A percentile compares a stretch with the other conserved stretches of the same genome.
These are phyloP conservation scores for Cryptococcus maquisensis DNA, from an alignment of 1,284 basidiomycete genomes.

Conservation along the genomic window DNA sequence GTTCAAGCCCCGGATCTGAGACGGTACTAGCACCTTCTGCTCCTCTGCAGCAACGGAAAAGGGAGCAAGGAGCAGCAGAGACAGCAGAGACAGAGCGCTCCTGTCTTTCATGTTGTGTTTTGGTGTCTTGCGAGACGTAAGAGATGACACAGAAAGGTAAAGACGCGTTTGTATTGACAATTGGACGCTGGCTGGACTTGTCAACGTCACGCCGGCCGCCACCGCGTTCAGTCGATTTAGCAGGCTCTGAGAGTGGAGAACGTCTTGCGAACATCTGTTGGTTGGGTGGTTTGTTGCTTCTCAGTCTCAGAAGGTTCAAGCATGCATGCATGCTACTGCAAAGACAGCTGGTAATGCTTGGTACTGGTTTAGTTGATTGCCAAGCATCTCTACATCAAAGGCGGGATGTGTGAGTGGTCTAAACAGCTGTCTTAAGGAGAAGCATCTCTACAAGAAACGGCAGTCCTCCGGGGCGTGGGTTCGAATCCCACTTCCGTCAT, in stretches of 20 bases:
- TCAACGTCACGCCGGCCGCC: too few species aligned
- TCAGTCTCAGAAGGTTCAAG: too few species aligned
- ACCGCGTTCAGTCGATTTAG: too few species aligned
- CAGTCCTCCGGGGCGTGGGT: constrained; percentile 22
- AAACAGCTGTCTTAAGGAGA: neutral
- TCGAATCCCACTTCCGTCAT: constrained; percentile 20
- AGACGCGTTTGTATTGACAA: neutral
- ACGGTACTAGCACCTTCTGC: constrained; percentile 11
- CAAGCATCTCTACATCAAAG: neutral
- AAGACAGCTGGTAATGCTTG: too few species aligned
- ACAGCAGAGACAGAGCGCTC: neutral
- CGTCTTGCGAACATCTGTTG: too few species aligned
- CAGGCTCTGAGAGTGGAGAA: too few species aligned
- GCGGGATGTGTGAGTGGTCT: neutral
- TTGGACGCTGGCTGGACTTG: too few species aligned
- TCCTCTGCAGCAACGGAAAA: neutral
- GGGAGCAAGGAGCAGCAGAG: constrained; percentile 2
- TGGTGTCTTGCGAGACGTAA: neutral
- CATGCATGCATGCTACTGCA: too few species aligned
- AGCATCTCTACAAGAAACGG: neutral
- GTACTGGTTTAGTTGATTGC: neutral
- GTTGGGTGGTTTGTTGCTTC: too few species aligned
- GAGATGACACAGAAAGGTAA: neutral
- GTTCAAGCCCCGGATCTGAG: constrained; percentile 24
- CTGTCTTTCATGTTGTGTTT: neutral